Evolutionary conservation across 331 rosid genomes (phyloP).

Genomic region (Stylosanthes scabra): DNA sequence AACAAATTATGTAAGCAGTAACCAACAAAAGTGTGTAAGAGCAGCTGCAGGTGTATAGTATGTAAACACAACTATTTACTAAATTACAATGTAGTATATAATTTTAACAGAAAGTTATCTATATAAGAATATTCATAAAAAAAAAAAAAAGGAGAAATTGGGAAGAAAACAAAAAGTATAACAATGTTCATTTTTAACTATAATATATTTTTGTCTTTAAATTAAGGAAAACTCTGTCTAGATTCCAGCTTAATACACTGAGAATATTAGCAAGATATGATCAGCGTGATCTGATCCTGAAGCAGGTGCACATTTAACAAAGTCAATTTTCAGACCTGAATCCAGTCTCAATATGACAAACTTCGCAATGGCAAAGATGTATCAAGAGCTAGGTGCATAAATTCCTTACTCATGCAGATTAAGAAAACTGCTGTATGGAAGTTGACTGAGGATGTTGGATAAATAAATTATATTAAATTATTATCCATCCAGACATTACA

Average conservation of each 20-base stretch:
- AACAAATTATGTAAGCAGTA: conserved; percentile 35
- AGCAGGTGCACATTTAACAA: conserved; percentile 1
- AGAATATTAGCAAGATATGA: not conserved
- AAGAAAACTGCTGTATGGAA: not conserved
- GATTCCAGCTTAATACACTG: conserved; percentile 16
- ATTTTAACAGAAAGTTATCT: conserved; percentile 4
- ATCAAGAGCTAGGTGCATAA: conserved; percentile 3
- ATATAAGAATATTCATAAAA: not conserved
- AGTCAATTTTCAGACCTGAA: not conserved
- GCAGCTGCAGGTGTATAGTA: conserved; percentile 1
- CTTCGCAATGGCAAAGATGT: not conserved
- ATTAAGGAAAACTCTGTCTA: not conserved
- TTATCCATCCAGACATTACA: not conserved
- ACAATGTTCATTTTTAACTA: not conserved
- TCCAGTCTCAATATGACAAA: not conserved
- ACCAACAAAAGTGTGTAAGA: conserved; percentile 3
- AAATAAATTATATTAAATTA: conserved; percentile 7
- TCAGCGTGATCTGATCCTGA: not conserved
- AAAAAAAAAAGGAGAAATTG: no score
- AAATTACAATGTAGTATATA: not conserved
- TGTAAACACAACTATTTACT: not conserved
- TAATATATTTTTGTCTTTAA: conserved; percentile 5
- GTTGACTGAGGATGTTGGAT: conserved; percentile 14
- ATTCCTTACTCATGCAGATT: conserved; percentile 14
- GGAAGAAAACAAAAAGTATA: conserved; percentile 7